Evolutionary conservation across 2,329 filamentous ascomycete genomes (phyloP), one percentile per base, ranked within the genome.

Genomic region (Scedosporium boydii): DNA sequence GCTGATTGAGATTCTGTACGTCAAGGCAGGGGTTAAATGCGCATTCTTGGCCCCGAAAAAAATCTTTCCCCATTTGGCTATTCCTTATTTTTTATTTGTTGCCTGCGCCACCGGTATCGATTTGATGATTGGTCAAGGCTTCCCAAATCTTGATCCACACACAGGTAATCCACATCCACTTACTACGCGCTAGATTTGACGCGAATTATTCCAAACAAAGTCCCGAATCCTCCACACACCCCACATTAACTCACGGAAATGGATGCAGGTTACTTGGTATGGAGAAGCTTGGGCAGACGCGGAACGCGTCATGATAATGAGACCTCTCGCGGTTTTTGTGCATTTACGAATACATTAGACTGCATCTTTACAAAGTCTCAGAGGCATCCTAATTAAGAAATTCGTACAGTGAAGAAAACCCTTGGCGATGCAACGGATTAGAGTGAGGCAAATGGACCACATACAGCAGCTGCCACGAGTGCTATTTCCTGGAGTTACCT

Each of bases 1-100:
- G 58, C 65, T 68, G 66, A 65, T 68, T 66, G 34, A 12, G 34
- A 38, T 38, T 38, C 34, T 38, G 65, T 64, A 61, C 62, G 61
- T 65, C 60, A 58, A 42, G 53, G 46, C 51, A 29, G 42, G 57
- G 18, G 26, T 48, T 16, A 42, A 57, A 41, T 34, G 38, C 26
- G 16, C 9, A 59, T 46, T 23, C 27, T 21, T 27, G 23, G 4
- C n/a, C 61, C 53, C 62, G 27, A 63, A 61, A 62, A 62, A 64
- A 69, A 66, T 62, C 65, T 38, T 62, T 58, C 60, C 60, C 21
- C 10, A 58, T 62, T 58, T 38, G 55, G 60, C 18, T 58, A 58
- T 62, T 63, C 34, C 34, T 3, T 60, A 14, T 46, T 16, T 59
- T 59, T 34, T 63, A 29, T 56, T 38, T 63, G 27, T 34, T 58